Evolutionary conservation across 1,284 basidiomycete species (phyloP), one percentile per base, ranked within the genome.

Genomic region (Veloboletus limbatus): DNA sequence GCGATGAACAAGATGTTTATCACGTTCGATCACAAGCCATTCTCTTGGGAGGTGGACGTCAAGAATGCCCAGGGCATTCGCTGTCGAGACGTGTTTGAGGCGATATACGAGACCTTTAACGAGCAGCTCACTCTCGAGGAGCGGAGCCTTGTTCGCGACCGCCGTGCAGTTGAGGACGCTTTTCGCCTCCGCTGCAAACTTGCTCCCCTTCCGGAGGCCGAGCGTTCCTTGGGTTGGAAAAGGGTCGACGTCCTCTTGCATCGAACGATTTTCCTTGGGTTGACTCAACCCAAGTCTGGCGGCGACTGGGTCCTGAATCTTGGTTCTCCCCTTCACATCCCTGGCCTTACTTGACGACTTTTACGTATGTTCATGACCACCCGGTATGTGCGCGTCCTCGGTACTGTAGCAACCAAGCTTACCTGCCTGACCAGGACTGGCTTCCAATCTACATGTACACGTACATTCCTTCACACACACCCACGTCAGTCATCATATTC

Each of bases 61-160:
- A 63, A 63, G 33, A 67, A 69, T 22, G 45, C 63, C 18, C 57
- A 56, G 26, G 77, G 74, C 3, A 65, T 79, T 18, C 66, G 72
- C 22, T 74, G 77, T 54, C 61, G 72, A 14, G 81, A 84, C 46
- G 70, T 84, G 24, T 81, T 78, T 55, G 58, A 72, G 33, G 74
- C 70, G 14, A 77, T 84, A 17, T 73, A 76, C 54, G 67, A 75
- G 32, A 63, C 70, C 8, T 79, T 74, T 44, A 60, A 71, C 33
- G 58, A 64, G 31, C 64, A 67, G 13, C 62, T 82, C 54, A 77
- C 75, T 3, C 45, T 41, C 10, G 60, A 64, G 18, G 66, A 69
- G 32, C 75, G 73, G 53, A 60, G 67, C 40, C 51, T 59, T 8
- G 62, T 74, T 41, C 50, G 54, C 21, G 42, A 68, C 39, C 60